These are phyloP conservation scores for Prunus mira DNA, from an alignment of 306 rosid species.

Conservation along the genomic window DNA sequence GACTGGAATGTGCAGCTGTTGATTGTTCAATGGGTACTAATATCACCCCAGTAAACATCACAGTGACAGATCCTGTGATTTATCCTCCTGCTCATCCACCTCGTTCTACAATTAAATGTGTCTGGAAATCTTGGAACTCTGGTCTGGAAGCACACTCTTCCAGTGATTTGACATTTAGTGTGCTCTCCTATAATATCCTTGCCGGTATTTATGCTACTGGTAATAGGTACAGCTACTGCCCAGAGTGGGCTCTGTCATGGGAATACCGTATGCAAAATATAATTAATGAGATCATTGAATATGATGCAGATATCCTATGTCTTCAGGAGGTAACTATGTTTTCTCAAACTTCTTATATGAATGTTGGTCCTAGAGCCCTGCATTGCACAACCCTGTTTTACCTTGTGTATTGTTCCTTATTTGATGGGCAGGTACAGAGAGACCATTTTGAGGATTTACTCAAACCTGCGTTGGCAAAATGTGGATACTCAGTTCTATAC, in stretches of 20 bases:
- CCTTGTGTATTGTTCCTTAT: background rate
- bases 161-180: slow-evolving; percentile 14
- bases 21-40: slow-evolving; percentile 9
- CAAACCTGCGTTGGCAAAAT: slow-evolving; percentile 27
- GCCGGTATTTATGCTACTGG: background rate
- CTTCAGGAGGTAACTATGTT: slow-evolving; percentile 38
- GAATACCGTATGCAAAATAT: slow-evolving; percentile 30
- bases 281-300: slow-evolving; percentile 29
- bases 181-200: slow-evolving; percentile 38
- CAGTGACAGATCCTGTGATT: slow-evolving; percentile 28
- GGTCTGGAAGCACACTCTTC: slow-evolving; percentile 7
- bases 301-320: slow-evolving; percentile 38
- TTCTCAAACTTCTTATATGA: background rate
- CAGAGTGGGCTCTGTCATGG: slow-evolving; percentile 36
- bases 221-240: slow-evolving; percentile 1
- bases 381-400: background rate
- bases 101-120: slow-evolving; percentile 10
- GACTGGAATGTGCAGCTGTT: slow-evolving; percentile 24
- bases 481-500: slow-evolving; percentile 31
- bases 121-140: background rate
- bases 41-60: slow-evolving; percentile 3
- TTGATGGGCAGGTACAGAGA: slow-evolving; percentile 32
- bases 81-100: slow-evolving; percentile 9
- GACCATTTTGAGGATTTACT: slow-evolving; percentile 33
- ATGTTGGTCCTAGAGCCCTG: background rate